Evolutionary conservation across 1,139 yeast species (phyloP).

Genomic region (Geotrichum aggregatum): DNA sequence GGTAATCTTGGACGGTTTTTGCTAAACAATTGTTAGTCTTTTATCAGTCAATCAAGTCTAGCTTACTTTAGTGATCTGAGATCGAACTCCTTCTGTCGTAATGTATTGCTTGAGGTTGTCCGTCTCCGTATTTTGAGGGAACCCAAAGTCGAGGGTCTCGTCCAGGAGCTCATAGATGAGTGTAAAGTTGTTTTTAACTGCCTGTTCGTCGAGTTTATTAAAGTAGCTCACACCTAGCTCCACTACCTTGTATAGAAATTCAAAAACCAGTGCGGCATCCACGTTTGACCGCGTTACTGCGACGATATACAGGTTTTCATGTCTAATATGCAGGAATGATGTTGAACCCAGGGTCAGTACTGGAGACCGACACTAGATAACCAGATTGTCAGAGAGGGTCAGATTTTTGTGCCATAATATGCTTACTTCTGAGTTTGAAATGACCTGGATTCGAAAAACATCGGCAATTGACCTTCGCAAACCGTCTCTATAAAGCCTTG

Average conservation of each 20-base stretch:
- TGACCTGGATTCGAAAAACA: slow-evolving; percentile 85
- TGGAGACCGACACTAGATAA: slow-evolving; percentile 57
- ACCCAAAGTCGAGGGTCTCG: slow-evolving; percentile 76
- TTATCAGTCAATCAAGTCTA: not conserved
- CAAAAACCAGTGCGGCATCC: slow-evolving; percentile 77
- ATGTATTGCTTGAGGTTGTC: slow-evolving; percentile 44
- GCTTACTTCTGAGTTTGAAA: slow-evolving; percentile 51
- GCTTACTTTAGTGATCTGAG: slow-evolving; percentile 22
- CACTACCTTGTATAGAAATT: slow-evolving; percentile 65
- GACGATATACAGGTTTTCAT: slow-evolving; percentile 71
- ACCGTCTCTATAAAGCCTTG: slow-evolving; percentile 68
- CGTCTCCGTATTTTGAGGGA: slow-evolving; percentile 67
- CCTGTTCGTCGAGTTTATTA: slow-evolving; percentile 44
- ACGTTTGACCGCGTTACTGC: slow-evolving; percentile 86
- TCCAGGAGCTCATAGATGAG: slow-evolving; percentile 72
- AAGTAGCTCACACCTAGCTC: slow-evolving; percentile 40
- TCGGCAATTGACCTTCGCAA: slow-evolving; percentile 74
- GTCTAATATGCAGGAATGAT: slow-evolving; percentile 74
- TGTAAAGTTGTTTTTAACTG: slow-evolving; percentile 58
- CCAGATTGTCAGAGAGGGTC: not conserved
- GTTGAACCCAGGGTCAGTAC: slow-evolving; percentile 89
- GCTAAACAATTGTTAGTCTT: not conserved
- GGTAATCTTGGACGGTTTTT: slow-evolving; percentile 37
- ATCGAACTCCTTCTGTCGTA: slow-evolving; percentile 35
- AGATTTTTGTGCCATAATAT: not conserved